These are phyloP conservation scores for Globisporangium irregulare DNA, from an alignment of 352 stramenopile genomes.

Conservation along the genomic window DNA sequence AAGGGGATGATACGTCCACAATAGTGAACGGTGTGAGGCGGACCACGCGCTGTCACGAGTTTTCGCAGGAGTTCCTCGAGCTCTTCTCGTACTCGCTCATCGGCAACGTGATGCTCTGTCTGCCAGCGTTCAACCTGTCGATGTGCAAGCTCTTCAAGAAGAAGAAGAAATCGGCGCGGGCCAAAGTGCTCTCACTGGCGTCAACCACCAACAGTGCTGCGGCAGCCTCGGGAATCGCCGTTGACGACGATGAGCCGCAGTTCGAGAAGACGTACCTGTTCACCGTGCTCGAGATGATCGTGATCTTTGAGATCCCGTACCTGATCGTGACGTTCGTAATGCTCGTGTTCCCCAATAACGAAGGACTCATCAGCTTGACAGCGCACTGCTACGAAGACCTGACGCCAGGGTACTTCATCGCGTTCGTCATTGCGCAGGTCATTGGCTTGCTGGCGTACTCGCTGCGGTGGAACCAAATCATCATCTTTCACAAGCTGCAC, in stretches of 20 bases:
- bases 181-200: constrained; percentile 23
- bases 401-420: constrained; percentile 21
- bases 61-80: constrained; percentile 62
- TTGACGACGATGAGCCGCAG: constrained; percentile 48
- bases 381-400: constrained; percentile 36
- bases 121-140: constrained; percentile 61
- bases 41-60: constrained; percentile 34
- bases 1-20: constrained; percentile 5
- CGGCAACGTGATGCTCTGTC: constrained; percentile 60
- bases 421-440: constrained; percentile 46
- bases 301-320: constrained; percentile 76
- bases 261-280: constrained; percentile 72
- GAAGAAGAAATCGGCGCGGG: constrained; percentile 7
- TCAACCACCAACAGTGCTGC: constrained; percentile 27
- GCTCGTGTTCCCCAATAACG: constrained; percentile 34
- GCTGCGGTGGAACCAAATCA: constrained; percentile 74
- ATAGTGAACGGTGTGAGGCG: background rate
- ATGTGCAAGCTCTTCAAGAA: constrained; percentile 52
- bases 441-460: constrained; percentile 57
- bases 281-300: constrained; percentile 69
- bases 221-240: constrained; percentile 28
- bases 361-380: constrained; percentile 35
- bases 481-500: constrained; percentile 76
- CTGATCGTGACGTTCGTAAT: constrained; percentile 52
- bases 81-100: constrained; percentile 62